These are phyloP conservation scores for Peronospora farinosa DNA, from an alignment of 352 stramenopile genomes.

Conservation along the genomic window DNA sequence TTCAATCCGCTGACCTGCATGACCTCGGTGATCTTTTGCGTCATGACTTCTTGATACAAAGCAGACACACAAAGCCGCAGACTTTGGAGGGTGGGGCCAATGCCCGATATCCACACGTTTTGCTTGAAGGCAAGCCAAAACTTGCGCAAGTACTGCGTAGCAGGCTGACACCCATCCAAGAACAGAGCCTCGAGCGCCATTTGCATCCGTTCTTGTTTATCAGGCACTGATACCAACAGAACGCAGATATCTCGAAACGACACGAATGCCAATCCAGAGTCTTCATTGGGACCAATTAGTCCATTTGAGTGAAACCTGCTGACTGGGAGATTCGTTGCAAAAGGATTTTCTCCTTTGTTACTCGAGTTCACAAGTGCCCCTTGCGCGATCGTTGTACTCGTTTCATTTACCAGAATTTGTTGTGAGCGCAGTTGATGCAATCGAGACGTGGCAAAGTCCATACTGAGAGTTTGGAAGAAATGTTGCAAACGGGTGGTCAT, in stretches of 20 bases:
- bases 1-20: slow-evolving; percentile 44
- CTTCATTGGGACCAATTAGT: slow-evolving; percentile 13
- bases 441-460: slow-evolving; percentile 40
- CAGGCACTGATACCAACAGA: slow-evolving; percentile 27
- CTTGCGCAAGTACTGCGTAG: slow-evolving; percentile 33
- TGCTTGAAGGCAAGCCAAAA: slow-evolving; percentile 51
- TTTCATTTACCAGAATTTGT: slow-evolving; percentile 43
- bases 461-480: slow-evolving; percentile 31
- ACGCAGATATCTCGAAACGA: slow-evolving; percentile 48
- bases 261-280: slow-evolving; percentile 31
- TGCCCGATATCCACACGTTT: slow-evolving; percentile 26
- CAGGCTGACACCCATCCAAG: slow-evolving; percentile 32
- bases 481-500: slow-evolving; percentile 24
- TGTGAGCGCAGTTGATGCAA: slow-evolving; percentile 48
- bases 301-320: slow-evolving; percentile 15
- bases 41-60: slow-evolving; percentile 32
- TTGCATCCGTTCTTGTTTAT: slow-evolving; percentile 29
- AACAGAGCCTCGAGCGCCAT: slow-evolving; percentile 47
- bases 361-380: slow-evolving; percentile 15
- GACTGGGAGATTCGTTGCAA: slow-evolving; percentile 2
- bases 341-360: slow-evolving; percentile 5
- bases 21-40: slow-evolving; percentile 33
- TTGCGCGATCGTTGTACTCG: slow-evolving; percentile 10
- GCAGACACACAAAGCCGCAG: slow-evolving; percentile 29
- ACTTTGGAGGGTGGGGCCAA: slow-evolving; percentile 20